Evolutionary conservation across 306 rosid species (phyloP), one percentile per base, ranked within the genome.

Genomic region (Astragalus glycyphyllos): DNA sequence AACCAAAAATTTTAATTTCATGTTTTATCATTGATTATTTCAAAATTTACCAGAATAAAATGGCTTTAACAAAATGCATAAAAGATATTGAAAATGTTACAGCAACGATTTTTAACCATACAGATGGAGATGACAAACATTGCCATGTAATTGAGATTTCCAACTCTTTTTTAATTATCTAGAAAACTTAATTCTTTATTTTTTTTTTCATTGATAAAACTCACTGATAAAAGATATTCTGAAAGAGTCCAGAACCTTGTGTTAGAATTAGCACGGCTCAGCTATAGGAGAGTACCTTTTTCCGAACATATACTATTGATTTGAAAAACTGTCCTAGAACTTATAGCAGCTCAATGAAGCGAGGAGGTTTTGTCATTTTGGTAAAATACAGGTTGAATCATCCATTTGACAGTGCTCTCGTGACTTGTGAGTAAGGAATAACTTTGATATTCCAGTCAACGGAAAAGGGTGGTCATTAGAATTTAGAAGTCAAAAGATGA

Each of bases 11-110:
- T 64, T 55, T 58, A 37, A 47, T 13, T 63, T 56, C 54, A 64
- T 13, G 9, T 71, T 35, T 46, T 17, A 8, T 35, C 34, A 23
- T 35, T 20, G 42, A 11, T 50, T 58, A 34, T 53, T 46, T 41
- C 8, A 16, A 76, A 48, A 71, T 61, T 29, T 79, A 76, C 75
- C 48, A 47, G 15, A 58, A 29, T n/a, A 67, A 46, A 49, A 61
- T 32, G 58, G 14, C n/a, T 4, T 41, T 65, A n/a, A 61, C 58
- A 40, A 82, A 69, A 73, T 47, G 47, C 58, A 73, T 42, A 40
- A 44, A 46, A 62, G 13, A 82, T 42, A 15, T 26, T 38, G 34
- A 60, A 72, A 69, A 54, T 42, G 63, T 62, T 38, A 31, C 1
- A 0, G 17, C 14, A 47, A 13, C 49, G 49, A 48, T 59, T 58